A percentile compares a stretch with the other conserved stretches of the same genome.
Evolutionary conservation across 495 filamentous ascomycete genomes (phyloP).

Genomic region (Neurospora sublineolata): DNA sequence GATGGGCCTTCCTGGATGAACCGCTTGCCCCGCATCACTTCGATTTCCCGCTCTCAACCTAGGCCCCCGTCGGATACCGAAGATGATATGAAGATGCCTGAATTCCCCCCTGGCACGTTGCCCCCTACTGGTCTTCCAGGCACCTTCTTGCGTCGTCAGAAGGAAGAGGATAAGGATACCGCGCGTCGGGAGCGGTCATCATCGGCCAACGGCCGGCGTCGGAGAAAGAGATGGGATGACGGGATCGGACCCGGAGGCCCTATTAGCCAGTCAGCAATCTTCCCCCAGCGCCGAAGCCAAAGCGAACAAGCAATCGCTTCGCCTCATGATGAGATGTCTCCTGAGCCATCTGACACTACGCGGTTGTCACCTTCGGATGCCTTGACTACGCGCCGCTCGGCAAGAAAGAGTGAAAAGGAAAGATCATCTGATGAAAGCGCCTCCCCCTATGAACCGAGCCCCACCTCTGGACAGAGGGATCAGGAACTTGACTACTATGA

Average conservation of each 20-base stretch:
- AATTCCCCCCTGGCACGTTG: constrained; percentile 67
- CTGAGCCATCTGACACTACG: constrained; percentile 16
- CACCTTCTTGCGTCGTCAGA: constrained; percentile 71
- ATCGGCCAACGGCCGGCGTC: constrained; percentile 47
- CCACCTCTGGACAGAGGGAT: constrained; percentile 22
- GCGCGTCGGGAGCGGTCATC: constrained; percentile 47
- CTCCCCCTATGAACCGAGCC: constrained; percentile 15
- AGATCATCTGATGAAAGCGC: constrained; percentile 5
- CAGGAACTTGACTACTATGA: constrained; percentile 54
- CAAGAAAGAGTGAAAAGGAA: constrained; percentile 7
- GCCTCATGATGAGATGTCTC: constrained; percentile 11
- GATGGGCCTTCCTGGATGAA: constrained; percentile 93
- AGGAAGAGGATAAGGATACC: constrained; percentile 55
- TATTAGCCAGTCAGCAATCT: constrained; percentile 82
- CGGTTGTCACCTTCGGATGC: constrained; percentile 15
- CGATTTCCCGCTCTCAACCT: constrained; percentile 77
- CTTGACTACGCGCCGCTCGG: not conserved
- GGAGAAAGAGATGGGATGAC: constrained; percentile 57
- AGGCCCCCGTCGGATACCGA: constrained; percentile 48
- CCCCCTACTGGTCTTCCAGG: constrained; percentile 63
- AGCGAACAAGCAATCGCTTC: constrained; percentile 20
- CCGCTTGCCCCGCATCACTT: constrained; percentile 79
- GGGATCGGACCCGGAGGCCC: constrained; percentile 76
- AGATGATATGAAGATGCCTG: constrained; percentile 45
- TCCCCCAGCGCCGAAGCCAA: constrained; percentile 48